phyloP scores from a whole-genome alignment of 106 monocot species.

The Dendrobium chrysotoxum region DNA sequence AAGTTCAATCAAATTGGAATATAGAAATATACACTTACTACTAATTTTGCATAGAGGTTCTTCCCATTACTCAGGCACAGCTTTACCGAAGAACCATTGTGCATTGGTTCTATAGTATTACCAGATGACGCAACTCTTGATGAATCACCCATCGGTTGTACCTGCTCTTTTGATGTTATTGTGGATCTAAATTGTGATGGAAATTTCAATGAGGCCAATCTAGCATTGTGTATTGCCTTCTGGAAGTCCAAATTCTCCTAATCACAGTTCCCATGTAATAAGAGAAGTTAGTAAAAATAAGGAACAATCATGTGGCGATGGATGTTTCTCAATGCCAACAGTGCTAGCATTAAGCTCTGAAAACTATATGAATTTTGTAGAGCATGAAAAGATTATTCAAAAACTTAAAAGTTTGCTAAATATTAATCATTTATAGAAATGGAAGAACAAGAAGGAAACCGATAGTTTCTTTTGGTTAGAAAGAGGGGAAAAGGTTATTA shows the following conservation, averaged over 20 bases:
- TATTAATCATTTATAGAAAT: no score
- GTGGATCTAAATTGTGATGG: constrained; percentile 18
- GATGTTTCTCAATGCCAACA: background rate
- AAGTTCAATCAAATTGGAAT: constrained; percentile 6
- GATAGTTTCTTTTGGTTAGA: no score
- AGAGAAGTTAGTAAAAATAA: background rate
- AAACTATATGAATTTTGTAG: background rate
- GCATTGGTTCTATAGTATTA: constrained; percentile 9
- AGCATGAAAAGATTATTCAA: no score
- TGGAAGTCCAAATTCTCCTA: constrained; percentile 39
- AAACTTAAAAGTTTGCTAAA: no score
- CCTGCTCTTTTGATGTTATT: constrained; percentile 7
- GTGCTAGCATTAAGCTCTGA: background rate
- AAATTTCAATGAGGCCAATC: constrained; percentile 57
- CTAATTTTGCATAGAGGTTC: constrained; percentile 71
- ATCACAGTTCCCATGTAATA: background rate
- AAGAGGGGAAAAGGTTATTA: no score
- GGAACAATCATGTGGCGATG: background rate
- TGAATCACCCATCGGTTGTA: background rate
- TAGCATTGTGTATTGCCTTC: constrained; percentile 49
- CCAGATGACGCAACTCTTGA: constrained; percentile 5
- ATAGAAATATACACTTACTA: constrained; percentile 45
- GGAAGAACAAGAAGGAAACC: no score
- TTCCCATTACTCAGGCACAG: constrained; percentile 67
- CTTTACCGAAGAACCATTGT: constrained; percentile 35